Percentiles rank a stretch among this genome's conserved stretches.
phyloP scores from a whole-genome alignment of 2,329 filamentous ascomycete genomes.

The Trichoderma atrobrunneum region DNA sequence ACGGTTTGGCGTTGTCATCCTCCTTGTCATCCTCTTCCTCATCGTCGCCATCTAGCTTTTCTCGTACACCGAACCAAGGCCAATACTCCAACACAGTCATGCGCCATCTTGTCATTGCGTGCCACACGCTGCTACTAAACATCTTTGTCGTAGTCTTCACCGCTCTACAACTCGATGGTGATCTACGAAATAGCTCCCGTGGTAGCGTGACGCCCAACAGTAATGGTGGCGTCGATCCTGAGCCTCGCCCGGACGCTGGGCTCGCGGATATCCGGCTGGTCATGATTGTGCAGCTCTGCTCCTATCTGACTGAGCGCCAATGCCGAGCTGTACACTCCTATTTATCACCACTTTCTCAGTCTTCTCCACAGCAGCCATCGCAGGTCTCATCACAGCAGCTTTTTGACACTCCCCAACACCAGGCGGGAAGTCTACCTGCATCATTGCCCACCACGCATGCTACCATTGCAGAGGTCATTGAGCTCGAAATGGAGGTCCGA shows the following conservation, averaged over 20 bases:
- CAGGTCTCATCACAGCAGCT: background rate
- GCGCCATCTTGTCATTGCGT: constrained; percentile 2
- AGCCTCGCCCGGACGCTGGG: background rate
- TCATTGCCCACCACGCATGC: background rate
- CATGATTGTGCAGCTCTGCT: constrained; percentile 8
- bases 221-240: background rate
- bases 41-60: background rate
- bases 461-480: background rate
- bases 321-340: background rate
- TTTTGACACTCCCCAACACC: background rate
- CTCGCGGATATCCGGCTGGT: background rate
- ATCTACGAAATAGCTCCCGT: too few relatives aligned
- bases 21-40: background rate
- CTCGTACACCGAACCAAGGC: background rate
- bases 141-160: background rate
- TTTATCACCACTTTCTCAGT: too few relatives aligned
- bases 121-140: constrained; percentile 1
- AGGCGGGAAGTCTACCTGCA: background rate
- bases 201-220: too few relatives aligned
- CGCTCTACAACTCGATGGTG: background rate
- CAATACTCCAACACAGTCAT: background rate
- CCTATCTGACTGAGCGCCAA: background rate
- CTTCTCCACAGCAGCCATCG: background rate
- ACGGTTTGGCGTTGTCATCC: too few relatives aligned
- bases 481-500: constrained; percentile 1